Evolutionary conservation across 1,139 yeast genomes (phyloP).

Genomic region (Geotrichum australiense): DNA sequence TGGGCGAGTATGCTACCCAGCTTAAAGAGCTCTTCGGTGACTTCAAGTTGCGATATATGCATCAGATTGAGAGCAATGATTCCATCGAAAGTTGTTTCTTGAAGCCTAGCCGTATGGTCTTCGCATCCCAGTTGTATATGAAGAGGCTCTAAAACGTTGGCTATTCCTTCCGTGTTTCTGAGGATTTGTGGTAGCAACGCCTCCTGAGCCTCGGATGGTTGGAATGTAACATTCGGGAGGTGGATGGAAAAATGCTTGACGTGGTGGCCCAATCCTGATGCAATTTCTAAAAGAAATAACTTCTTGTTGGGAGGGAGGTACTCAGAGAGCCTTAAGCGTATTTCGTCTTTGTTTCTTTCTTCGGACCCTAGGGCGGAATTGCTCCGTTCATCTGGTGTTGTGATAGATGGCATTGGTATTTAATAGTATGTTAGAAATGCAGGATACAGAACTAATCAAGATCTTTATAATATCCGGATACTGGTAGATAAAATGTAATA

Average conservation of each 20-base stretch:
- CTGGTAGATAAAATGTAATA: no score
- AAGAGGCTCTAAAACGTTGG: conserved; percentile 1
- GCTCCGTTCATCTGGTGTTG: conserved; percentile 1
- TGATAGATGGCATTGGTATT: neutral
- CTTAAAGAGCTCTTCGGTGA: conserved; percentile 5
- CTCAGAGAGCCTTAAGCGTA: neutral
- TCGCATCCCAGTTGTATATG: neutral
- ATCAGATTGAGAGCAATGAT: conserved; percentile 9
- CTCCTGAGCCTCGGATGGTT: conserved; percentile 11
- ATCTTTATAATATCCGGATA: no score
- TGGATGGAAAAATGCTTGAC: neutral
- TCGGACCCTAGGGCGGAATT: conserved; percentile 5
- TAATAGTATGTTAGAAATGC: neutral
- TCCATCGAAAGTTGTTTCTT: neutral
- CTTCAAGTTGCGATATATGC: conserved; percentile 8
- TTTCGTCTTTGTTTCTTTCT: conserved; percentile 6
- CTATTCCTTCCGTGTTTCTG: neutral
- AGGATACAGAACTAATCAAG: neutral
- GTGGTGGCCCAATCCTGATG: conserved; percentile 13
- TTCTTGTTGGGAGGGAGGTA: neutral
- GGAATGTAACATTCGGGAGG: conserved; percentile 4
- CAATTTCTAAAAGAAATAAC: conserved; percentile 6
- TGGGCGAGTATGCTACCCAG: conserved; percentile 5
- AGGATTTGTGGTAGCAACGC: conserved; percentile 1
- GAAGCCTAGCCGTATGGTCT: neutral